Base-by-base conservation (phyloP, 306 rosid species). In the Vigna radiata region DNA sequence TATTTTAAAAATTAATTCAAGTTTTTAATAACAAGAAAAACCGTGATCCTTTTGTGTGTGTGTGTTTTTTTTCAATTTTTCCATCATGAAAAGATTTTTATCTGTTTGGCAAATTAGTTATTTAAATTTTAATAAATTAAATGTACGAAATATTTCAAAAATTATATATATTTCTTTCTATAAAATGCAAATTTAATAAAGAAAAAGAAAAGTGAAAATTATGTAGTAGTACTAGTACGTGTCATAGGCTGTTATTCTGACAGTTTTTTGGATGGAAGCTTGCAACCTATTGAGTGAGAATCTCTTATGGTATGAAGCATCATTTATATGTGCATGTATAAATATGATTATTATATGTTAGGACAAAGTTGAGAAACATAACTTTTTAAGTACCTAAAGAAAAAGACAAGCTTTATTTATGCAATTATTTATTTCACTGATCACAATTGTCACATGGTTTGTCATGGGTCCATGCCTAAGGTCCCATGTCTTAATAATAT, bases 371-470 rank as follows among this genome's bases (percentile, higher is more conserved):
- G 17, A 19, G 0, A 23, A 60, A 62, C 15, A 74, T 43, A 58
- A 41, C 6, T 15, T 27, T n/a, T 36, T 5, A 74, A 48, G 46
- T 41, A 41, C 41, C 48, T 2, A 41, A 48, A 5, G 43, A 50
- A 64, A 76, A 49, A 3, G 25, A 37, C 41, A 50, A 64, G 9
- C 1, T 1, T 48, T 47, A 12, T 47, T 62, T 18, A 18, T 55
- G 19, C 47, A 65, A 18, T 65, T 10, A 65, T 54, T 61, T 60
- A 27, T 3, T 15, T 29, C 43, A 29, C 52, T 75, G 53, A 62
- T 47, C 39, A 46, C 8, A 18, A 25, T 0, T 0, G 25, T 50
- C 79, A 75, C 79, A 36, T 75, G 79, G 79, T 19, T 62, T 47
- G 68, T 25, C 25, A 17, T n/a, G n/a, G 4, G 8, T 11, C 62